Evolutionary conservation across 2,329 filamentous ascomycete species (phyloP), one percentile per base, ranked within the genome.

Genomic region (Epichloe sylvatica): DNA sequence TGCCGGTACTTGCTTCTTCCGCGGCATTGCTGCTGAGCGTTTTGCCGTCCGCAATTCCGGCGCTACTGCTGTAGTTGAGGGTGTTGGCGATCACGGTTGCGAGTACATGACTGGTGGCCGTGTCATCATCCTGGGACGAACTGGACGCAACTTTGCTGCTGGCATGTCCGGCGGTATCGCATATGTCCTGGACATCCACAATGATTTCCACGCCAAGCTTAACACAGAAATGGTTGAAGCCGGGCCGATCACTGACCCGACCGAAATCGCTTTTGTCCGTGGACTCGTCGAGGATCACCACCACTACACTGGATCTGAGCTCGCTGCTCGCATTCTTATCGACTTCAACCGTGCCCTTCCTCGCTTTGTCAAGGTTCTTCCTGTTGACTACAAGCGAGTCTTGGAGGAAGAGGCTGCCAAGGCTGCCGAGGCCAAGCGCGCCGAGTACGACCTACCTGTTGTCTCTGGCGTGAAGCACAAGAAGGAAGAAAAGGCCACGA

Each of bases 61-160:
- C 70, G 91, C 87, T 46, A 94, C 84, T 30, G 89, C 91, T n/a
- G 86, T 97, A 56, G 90, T 96, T 54, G 91, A 97, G 70, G 91
- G 91, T 70, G 80, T 94, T 56, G 91, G 91, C 75, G 91, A 97
- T 67, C 91, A 97, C 66, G 86, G 88, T 54, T 96, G 90, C 64
- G 91, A 97, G 75, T 97, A 97, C 78, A 97, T 97, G 91, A 96
- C 91, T 61, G 91, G 91, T 65, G 91, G 91, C 64, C 87, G 90
- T 63, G 76, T 96, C 46, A 73, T 97, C 55, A 78, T 94, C 61
- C 77, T 97, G 45, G 91, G 91, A 51, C 81, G 79, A 60, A 95
- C 89, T 63, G 91, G 91, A 43, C 90, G 91, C 59, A 97, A 97
- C 75, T 97, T 97, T 63, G 91, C 90, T 59, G 91, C 91, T 53